Evolutionary conservation across 1,284 basidiomycete genomes (phyloP).

Genomic region (Heterobasidion irregulare): DNA sequence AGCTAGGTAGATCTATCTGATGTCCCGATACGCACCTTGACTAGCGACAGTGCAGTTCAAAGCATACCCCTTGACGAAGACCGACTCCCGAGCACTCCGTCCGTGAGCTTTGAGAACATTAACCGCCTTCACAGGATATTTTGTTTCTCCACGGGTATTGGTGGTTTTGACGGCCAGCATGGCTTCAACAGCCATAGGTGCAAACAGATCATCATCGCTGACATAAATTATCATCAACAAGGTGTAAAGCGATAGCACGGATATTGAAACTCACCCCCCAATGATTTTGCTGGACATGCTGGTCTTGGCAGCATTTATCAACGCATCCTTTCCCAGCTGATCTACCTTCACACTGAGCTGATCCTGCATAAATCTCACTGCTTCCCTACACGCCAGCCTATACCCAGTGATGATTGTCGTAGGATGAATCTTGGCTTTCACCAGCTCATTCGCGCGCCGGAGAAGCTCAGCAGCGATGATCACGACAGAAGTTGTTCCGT

Average conservation of each 20-base stretch:
- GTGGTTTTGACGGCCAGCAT: slow-evolving; percentile 97
- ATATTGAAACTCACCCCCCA: slow-evolving; percentile 62
- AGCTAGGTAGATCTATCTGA: slow-evolving; percentile 1
- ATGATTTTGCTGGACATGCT: slow-evolving; percentile 99
- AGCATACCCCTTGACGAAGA: slow-evolving; percentile 96
- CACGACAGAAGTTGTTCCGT: slow-evolving; percentile 98
- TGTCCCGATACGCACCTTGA: slow-evolving; percentile 62
- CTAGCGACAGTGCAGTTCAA: slow-evolving; percentile 98
- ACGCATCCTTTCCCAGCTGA: slow-evolving; percentile 80
- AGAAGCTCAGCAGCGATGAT: slow-evolving; percentile 96
- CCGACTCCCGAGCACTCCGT: slow-evolving; percentile 89
- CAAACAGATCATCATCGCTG: slow-evolving; percentile 97
- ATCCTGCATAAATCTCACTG: slow-evolving; percentile 97
- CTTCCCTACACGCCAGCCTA: slow-evolving; percentile 93
- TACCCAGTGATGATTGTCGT: slow-evolving; percentile 99
- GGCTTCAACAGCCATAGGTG: slow-evolving; percentile 97
- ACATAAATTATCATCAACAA: slow-evolving; percentile 2
- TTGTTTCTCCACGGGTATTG: slow-evolving; percentile 92
- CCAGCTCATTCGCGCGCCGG: slow-evolving; percentile 93
- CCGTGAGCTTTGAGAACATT: slow-evolving; percentile 99
- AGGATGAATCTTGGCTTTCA: slow-evolving; percentile 98
- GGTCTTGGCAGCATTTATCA: slow-evolving; percentile 97
- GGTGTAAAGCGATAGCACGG: slow-evolving; percentile 2
- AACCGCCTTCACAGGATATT: slow-evolving; percentile 99
- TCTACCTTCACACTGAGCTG: slow-evolving; percentile 96